These are phyloP conservation scores for Cairneyella variabilis DNA, from an alignment of 495 filamentous ascomycete genomes.

Conservation along the genomic window DNA sequence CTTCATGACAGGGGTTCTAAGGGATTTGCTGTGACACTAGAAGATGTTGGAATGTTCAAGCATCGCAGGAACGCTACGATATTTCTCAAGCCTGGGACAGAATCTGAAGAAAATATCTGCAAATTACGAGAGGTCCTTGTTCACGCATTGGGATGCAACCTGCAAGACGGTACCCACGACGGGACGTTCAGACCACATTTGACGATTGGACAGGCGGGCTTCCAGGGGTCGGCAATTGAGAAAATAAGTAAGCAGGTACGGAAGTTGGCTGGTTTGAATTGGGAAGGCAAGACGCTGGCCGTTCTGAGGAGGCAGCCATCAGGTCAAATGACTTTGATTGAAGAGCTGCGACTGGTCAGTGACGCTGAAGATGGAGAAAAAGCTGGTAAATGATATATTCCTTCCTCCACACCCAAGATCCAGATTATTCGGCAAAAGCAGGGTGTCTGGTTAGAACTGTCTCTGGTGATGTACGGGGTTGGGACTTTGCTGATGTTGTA, in stretches of 20 bases:
- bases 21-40: slow-evolving; percentile 28
- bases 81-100: slow-evolving; percentile 31
- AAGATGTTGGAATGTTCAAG: slow-evolving; percentile 35
- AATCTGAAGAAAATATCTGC: slow-evolving; percentile 14
- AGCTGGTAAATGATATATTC: neutral
- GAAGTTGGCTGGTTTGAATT: slow-evolving; percentile 34
- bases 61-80: slow-evolving; percentile 42
- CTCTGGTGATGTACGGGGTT: too few relatives aligned
- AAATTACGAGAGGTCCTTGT: slow-evolving; percentile 21
- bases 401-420: too few relatives aligned
- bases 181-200: slow-evolving; percentile 39
- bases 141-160: slow-evolving; percentile 19
- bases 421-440: too few relatives aligned
- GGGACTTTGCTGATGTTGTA: slow-evolving; percentile 1
- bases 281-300: slow-evolving; percentile 38
- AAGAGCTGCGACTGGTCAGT: slow-evolving; percentile 25
- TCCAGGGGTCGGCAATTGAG: slow-evolving; percentile 29
- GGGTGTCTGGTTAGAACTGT: too few relatives aligned
- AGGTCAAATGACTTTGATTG: slow-evolving; percentile 41
- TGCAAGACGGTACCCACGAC: slow-evolving; percentile 14
- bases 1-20: neutral
- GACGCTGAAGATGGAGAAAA: slow-evolving; percentile 5
- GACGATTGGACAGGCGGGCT: slow-evolving; percentile 49
- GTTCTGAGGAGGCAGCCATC: slow-evolving; percentile 42
- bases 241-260: slow-evolving; percentile 42